These are phyloP conservation scores for Lichtheimia corymbifera DNA, from an alignment of 371 early-diverging fungal species.

Conservation along the genomic window DNA sequence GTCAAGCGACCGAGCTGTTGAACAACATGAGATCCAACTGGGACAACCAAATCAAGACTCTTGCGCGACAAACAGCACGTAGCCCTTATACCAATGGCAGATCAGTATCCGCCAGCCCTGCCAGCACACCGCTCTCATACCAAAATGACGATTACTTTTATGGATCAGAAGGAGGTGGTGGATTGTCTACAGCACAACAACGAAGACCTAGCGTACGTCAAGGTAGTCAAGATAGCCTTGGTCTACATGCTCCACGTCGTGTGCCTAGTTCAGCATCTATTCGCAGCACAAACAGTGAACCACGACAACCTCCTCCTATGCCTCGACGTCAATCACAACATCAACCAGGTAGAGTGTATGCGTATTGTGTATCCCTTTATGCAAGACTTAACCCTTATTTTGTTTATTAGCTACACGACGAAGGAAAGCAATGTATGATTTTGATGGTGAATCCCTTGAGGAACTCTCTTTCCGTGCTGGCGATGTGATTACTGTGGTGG, in stretches of 20 bases:
- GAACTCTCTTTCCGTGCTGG: constrained; percentile 72
- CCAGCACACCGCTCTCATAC: constrained; percentile 7
- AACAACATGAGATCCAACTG: constrained; percentile 21
- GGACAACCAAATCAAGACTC: constrained; percentile 9
- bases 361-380: background rate
- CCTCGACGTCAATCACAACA: constrained; percentile 9
- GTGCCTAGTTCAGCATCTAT: constrained; percentile 22
- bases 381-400: background rate
- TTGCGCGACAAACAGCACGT: background rate
- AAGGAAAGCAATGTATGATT: constrained; percentile 66
- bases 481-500: constrained; percentile 72
- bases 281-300: constrained; percentile 14
- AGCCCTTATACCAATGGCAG: background rate
- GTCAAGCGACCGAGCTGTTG: constrained; percentile 46
- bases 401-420: constrained; percentile 5
- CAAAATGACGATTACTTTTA: constrained; percentile 11
- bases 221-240: constrained; percentile 17
- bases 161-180: background rate
- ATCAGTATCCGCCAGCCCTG: background rate
- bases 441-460: constrained; percentile 63
- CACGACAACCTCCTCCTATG: constrained; percentile 8
- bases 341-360: background rate
- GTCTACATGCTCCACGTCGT: constrained; percentile 14
- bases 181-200: background rate
- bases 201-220: constrained; percentile 22